phyloP scores from a whole-genome alignment of 139 green algal species.

The Nannochloris sp. region DNA sequence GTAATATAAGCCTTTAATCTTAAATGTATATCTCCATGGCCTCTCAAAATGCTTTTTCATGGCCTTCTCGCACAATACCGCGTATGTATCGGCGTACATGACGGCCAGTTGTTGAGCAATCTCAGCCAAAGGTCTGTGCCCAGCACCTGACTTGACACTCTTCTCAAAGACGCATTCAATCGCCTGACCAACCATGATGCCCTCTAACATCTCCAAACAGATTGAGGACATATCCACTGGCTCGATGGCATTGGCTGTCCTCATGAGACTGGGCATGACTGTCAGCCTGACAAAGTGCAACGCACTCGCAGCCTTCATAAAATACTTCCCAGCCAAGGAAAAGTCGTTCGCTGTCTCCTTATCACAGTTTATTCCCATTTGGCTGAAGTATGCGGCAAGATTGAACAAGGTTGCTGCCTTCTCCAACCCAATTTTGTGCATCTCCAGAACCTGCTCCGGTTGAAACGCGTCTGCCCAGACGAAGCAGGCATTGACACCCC shows the following conservation, averaged over 20 bases:
- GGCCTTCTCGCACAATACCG: constrained; percentile 29
- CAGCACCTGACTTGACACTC: constrained; percentile 67
- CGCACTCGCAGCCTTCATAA: constrained; percentile 71
- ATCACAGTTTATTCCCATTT: constrained; percentile 65
- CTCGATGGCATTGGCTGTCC: constrained; percentile 50
- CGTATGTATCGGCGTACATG: constrained; percentile 62
- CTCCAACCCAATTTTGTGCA: constrained; percentile 85
- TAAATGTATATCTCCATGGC: constrained; percentile 44
- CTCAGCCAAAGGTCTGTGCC: constrained; percentile 44
- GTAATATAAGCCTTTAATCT: constrained; percentile 47
- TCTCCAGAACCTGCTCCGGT: constrained; percentile 41
- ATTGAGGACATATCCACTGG: constrained; percentile 71
- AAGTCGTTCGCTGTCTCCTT: constrained; percentile 54
- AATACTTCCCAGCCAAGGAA: constrained; percentile 54
- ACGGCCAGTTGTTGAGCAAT: constrained; percentile 48
- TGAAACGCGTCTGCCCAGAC: constrained; percentile 76
- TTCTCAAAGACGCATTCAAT: constrained; percentile 91
- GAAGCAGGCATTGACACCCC: constrained; percentile 53
- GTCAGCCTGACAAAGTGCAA: constrained; percentile 65
- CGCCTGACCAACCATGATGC: constrained; percentile 87
- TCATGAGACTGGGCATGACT: constrained; percentile 22
- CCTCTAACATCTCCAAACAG: constrained; percentile 74
- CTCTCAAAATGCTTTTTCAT: constrained; percentile 74
- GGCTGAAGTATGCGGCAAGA: constrained; percentile 61
- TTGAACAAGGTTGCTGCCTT: constrained; percentile 92